A percentile compares a stretch with the other conserved stretches of the same genome.
These are phyloP conservation scores for Geum urbanum DNA, from an alignment of 306 rosid species.

Conservation along the genomic window DNA sequence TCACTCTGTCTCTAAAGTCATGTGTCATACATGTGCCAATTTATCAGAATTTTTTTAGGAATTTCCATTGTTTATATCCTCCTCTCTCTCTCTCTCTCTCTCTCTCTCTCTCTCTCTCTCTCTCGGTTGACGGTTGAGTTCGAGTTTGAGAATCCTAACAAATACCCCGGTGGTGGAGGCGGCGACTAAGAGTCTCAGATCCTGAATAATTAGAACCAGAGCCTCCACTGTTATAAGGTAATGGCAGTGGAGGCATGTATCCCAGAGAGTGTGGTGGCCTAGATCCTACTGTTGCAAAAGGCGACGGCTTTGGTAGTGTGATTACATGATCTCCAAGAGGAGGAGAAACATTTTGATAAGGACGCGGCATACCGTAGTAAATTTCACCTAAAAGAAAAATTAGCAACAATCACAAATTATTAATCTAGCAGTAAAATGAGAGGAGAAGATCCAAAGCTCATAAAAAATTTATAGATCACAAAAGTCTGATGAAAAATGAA, in stretches of 20 bases:
- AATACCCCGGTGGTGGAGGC: slow-evolving; percentile 67
- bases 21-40: too few species aligned
- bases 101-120: too few species aligned
- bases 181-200: slow-evolving; percentile 54
- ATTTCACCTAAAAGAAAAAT: slow-evolving; percentile 41
- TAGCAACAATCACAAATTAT: not conserved
- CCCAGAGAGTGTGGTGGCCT: slow-evolving; percentile 48
- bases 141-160: slow-evolving; percentile 52
- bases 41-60: too few species aligned
- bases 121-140: too few species aligned
- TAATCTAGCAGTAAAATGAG: too few species aligned
- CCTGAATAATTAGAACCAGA: slow-evolving; percentile 88
- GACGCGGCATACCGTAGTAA: slow-evolving; percentile 55
- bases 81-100: too few species aligned
- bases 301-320: slow-evolving; percentile 52
- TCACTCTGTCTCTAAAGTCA: too few species aligned
- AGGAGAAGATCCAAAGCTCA: too few species aligned
- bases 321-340: slow-evolving; percentile 49
- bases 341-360: slow-evolving; percentile 64
- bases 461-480: not conserved
- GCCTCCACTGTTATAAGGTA: slow-evolving; percentile 72
- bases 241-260: slow-evolving; percentile 32
- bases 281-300: slow-evolving; percentile 50
- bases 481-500: not conserved
- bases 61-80: too few species aligned